Evolutionary conservation across 257 asterid species (phyloP).

Genomic region (Gardenia jasminoides): DNA sequence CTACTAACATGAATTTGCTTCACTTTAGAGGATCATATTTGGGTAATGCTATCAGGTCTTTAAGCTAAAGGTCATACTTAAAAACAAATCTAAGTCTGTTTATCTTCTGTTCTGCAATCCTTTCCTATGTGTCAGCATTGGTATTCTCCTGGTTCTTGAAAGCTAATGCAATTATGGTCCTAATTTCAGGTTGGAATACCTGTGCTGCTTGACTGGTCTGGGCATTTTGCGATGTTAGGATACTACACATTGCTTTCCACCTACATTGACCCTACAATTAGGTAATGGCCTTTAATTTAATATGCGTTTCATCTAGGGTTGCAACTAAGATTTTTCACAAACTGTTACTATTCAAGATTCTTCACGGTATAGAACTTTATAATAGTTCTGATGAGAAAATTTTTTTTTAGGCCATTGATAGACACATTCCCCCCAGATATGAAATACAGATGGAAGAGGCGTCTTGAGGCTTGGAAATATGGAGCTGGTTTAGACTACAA

Average conservation of each 20-base stretch:
- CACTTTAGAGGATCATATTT: background rate
- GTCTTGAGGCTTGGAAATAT: conserved; percentile 92
- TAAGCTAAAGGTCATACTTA: background rate
- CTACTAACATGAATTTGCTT: background rate
- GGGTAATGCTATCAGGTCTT: background rate
- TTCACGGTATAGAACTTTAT: background rate
- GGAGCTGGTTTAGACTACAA: conserved; percentile 93
- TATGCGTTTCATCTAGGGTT: background rate
- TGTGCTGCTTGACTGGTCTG: conserved; percentile 80
- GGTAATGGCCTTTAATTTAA: conserved; percentile 37
- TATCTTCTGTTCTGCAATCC: background rate
- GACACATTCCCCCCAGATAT: conserved; percentile 50
- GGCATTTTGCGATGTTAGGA: conserved; percentile 88
- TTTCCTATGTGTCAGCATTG: background rate
- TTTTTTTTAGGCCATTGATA: conserved; percentile 56
- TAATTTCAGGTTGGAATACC: conserved; percentile 71
- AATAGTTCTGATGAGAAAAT: background rate
- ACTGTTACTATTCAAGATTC: background rate
- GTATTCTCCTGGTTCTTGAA: background rate
- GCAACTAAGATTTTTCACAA: background rate
- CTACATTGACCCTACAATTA: conserved; percentile 59
- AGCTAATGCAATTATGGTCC: background rate
- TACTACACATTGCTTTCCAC: conserved; percentile 75
- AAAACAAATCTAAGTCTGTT: background rate
- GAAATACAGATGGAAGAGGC: conserved; percentile 68